These are phyloP conservation scores for Echites panduratus DNA, from an alignment of 257 asterid genomes.

Conservation along the genomic window DNA sequence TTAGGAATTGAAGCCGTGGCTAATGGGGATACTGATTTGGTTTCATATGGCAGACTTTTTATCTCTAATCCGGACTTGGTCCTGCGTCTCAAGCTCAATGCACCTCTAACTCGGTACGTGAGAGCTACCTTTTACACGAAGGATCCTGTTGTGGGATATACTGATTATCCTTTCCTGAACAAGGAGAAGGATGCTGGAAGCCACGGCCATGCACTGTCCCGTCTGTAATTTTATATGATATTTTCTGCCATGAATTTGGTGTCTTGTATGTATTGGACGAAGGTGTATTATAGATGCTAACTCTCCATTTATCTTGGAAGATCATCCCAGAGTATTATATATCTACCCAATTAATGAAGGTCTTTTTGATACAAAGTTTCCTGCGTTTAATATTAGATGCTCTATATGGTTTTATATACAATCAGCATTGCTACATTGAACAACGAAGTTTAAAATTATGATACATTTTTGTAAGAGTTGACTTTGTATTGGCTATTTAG, in stretches of 20 bases:
- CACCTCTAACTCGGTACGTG: conserved; percentile 44
- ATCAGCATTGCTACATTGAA: too few relatives aligned
- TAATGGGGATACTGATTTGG: conserved; percentile 41
- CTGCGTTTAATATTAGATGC: too few relatives aligned
- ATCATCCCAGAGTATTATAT: too few relatives aligned
- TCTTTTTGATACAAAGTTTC: too few relatives aligned
- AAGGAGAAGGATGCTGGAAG: not conserved
- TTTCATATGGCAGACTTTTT: conserved; percentile 59
- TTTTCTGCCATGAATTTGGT: not conserved
- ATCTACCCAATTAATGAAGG: too few relatives aligned
- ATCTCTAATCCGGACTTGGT: conserved; percentile 76
- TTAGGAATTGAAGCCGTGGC: conserved; percentile 43
- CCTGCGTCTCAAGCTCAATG: conserved; percentile 38
- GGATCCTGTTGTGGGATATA: conserved; percentile 69
- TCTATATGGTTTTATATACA: too few relatives aligned
- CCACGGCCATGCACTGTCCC: not conserved
- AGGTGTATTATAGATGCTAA: too few relatives aligned
- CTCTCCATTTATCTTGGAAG: too few relatives aligned
- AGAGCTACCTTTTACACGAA: conserved; percentile 52
- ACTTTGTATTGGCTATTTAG: too few relatives aligned
- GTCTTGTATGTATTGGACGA: not conserved
- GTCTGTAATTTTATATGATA: not conserved
- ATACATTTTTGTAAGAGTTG: too few relatives aligned
- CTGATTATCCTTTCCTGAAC: conserved; percentile 64
- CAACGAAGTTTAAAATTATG: too few relatives aligned